Evolutionary conservation across 495 filamentous ascomycete genomes (phyloP), one percentile per base, ranked within the genome.

Genomic region (Penicillium egyptiacum): DNA sequence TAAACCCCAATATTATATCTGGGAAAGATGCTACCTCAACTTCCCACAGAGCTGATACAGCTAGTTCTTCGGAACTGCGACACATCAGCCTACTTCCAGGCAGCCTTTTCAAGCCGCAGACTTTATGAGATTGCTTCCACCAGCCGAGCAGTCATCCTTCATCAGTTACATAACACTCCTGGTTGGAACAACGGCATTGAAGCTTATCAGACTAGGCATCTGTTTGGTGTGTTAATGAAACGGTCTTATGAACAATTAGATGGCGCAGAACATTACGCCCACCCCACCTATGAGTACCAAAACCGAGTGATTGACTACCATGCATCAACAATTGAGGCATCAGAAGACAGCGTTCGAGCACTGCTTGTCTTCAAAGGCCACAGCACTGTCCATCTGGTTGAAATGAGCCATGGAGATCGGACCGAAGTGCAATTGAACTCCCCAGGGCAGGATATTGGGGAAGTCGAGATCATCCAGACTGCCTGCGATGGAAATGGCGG

Each of bases 91-190:
- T 79, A 69, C 42, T 53, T 78, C 20, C 72, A 79, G 40, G 59
- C 62, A 4, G 66, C 75, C 5, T 60, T 69, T 30, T 58, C 63
- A 43, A 74, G 69, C 48, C 71, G 61, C 16, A 49, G 58, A 50
- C 81, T 96, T n/a, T 91, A 94, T 81, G 89, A 90, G 78, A 79
- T 96, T 62, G 92, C 92, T 52, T 89, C 89, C 16, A 89, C 83
- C 65, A 95, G 88, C 37, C 68, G 72, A 11, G 64, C 72, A 42
- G 60, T 72, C 4, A 58, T 77, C 14, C 12, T 72, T 5, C 59
- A 69, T 43, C 76, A 75, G 42, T 53, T 79, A n/a, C 26, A 45
- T 30, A 55, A 66, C n/a, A 73, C 65, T 2, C 75, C 75, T 6
- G 75, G 76, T 0, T 19, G 46, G 5, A 49, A 43, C 11, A 23